Evolutionary conservation across 2,329 filamentous ascomycete genomes (phyloP).

Genomic region (Talaromyces sp.): DNA sequence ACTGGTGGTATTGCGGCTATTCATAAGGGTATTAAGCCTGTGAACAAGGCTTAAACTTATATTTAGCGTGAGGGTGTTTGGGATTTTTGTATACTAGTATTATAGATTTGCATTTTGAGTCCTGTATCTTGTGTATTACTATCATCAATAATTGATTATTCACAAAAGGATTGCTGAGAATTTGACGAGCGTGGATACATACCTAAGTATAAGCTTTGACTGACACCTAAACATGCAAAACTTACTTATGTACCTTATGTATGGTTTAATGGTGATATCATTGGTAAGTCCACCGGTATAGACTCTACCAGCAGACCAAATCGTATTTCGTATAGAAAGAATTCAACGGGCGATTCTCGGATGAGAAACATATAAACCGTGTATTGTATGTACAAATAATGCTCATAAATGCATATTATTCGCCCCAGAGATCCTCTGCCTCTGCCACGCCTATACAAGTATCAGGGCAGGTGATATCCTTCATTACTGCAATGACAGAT

Average conservation of each 20-base stretch:
- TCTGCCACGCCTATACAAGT: slow-evolving; percentile 37
- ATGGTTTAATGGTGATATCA: too few species aligned
- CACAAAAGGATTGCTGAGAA: background rate
- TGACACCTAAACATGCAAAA: too few species aligned
- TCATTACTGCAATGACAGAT: slow-evolving; percentile 35
- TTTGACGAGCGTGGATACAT: too few species aligned
- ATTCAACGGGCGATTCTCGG: too few species aligned
- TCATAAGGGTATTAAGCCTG: slow-evolving; percentile 91
- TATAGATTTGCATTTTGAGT: slow-evolving; percentile 13
- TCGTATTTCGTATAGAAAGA: too few species aligned
- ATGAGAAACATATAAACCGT: too few species aligned
- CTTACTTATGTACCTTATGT: too few species aligned
- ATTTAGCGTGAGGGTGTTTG: background rate
- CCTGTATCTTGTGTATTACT: slow-evolving; percentile 12
- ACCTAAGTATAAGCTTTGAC: too few species aligned
- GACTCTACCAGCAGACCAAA: too few species aligned
- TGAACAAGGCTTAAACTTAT: slow-evolving; percentile 14
- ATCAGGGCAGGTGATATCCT: slow-evolving; percentile 23
- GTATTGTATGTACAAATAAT: too few species aligned
- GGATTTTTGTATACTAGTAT: slow-evolving; percentile 21
- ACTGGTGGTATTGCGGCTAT: slow-evolving; percentile 93
- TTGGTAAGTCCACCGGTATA: too few species aligned
- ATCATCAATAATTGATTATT: slow-evolving; percentile 13
- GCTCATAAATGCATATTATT: background rate
- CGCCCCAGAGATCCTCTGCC: slow-evolving; percentile 33